A percentile compares a stretch with the other conserved stretches of the same genome.
Conservation (phyloP, 768 basidiomycete genomes). For the Lactifluus subvellereus region DNA sequence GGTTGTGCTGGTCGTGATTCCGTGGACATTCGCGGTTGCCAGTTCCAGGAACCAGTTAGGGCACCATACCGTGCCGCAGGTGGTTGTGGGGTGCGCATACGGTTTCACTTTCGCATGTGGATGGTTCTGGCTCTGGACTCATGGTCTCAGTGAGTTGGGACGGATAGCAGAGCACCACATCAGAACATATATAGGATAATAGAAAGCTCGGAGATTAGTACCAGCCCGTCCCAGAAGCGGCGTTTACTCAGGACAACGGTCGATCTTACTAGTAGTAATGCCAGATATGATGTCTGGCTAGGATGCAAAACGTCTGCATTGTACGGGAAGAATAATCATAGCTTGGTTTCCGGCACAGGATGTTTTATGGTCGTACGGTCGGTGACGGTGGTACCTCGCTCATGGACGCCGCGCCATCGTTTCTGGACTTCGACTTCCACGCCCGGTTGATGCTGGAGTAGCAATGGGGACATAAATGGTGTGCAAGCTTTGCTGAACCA, state of each 20-base stretch:
- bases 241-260: not conserved
- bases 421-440: slow-evolving; percentile 45
- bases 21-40: slow-evolving; percentile 51
- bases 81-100: slow-evolving; percentile 50
- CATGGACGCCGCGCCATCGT: not conserved
- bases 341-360: not conserved
- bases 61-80: slow-evolving; percentile 69
- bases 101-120: slow-evolving; percentile 47
- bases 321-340: not conserved
- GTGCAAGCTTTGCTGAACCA: slow-evolving; percentile 81
- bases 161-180: slow-evolving; percentile 20
- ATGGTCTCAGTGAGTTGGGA: slow-evolving; percentile 31
- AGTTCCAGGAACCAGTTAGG: slow-evolving; percentile 70
- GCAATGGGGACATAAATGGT: slow-evolving; percentile 80
- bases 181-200: slow-evolving; percentile 7
- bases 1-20: slow-evolving; percentile 43
- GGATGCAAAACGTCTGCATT: not conserved
- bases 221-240: not conserved
- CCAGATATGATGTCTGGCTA: not conserved
- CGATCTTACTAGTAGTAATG: not conserved
- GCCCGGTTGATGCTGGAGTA: slow-evolving; percentile 62
- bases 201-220: not conserved
- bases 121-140: slow-evolving; percentile 58
- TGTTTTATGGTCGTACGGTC: not conserved
- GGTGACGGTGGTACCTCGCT: slow-evolving; percentile 3